Base-by-base conservation (phyloP, 257 asterid species). In the Nyctanthes arbortristis region DNA sequence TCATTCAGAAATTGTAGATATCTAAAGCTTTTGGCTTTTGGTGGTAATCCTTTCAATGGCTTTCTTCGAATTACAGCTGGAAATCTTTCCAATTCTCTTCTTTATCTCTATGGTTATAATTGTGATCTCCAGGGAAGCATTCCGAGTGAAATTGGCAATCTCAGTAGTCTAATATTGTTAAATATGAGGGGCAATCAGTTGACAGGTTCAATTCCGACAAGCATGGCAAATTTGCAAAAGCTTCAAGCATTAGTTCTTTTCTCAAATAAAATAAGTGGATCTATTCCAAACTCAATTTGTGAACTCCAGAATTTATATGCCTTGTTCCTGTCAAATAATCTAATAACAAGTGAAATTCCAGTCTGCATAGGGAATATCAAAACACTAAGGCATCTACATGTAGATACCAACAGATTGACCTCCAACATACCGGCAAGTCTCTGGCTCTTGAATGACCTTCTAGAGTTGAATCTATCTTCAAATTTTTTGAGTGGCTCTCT, bases 1-100 rank as follows among this genome's bases (percentile, higher is more conserved):
- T 69, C 80, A 8, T 68, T 78, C 28, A 60, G 47, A 36, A 37
- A 74, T 4, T 78, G 83, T 27, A 47, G 29, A n/a, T 1, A 66
- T 56, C 34, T 74, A 2, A 35, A 13, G 11, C 3, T 16, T 5
- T 62, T 78, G 30, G 13, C 1, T 7, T 4, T 74, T 2, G 14
- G 4, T 3, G 13, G n/a, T 1, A 71, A 71, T 63, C 69, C 62
- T 16, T 62, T 71, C 6, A 6, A 39, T 1, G 58, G 68, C 3
- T 7, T 49, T 2, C 56, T 71, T 52, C 75, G 64, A 5, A 11
- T 69, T 12, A 61, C 63, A 7, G 22, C 52, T 47, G 76, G 70
- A 1, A 71, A 71, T 16, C 22, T 71, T 16, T 63, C 76, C 7
- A 1, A 57, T 27, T 36, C 61, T 20, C 2, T 63, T 2, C 34